Evolutionary conservation across 371 early-diverging fungal genomes (phyloP).

Genomic region (Lichtheimia ornata): DNA sequence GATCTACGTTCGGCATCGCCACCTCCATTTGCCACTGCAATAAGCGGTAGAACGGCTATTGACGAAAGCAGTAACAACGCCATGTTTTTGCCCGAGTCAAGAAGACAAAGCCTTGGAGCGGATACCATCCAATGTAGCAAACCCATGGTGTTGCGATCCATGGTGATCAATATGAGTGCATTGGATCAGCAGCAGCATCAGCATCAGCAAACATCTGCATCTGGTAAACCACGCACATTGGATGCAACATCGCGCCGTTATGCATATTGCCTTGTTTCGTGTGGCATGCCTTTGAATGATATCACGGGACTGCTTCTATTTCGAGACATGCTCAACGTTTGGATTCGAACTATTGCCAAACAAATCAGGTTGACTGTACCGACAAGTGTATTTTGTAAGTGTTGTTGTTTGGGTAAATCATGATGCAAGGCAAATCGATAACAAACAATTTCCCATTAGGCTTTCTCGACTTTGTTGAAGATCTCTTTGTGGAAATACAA

Average conservation of each 20-base stretch:
- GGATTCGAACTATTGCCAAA: slow-evolving; percentile 54
- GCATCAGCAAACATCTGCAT: background rate
- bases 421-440: background rate
- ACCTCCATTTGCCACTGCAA: background rate
- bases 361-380: slow-evolving; percentile 49
- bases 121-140: no score
- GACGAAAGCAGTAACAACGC: no score
- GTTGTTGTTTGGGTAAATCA: no score
- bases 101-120: no score
- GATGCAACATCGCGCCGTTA: slow-evolving; percentile 55
- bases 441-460: background rate
- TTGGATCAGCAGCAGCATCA: background rate
- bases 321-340: slow-evolving; percentile 57
- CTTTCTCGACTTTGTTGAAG: slow-evolving; percentile 13
- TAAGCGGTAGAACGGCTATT: background rate
- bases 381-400: slow-evolving; percentile 56
- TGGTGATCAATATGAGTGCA: no score
- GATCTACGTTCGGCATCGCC: background rate
- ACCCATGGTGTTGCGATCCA: no score
- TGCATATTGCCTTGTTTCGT: slow-evolving; percentile 54
- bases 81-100: no score
- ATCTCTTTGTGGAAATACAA: slow-evolving; percentile 10
- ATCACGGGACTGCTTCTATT: slow-evolving; percentile 33
- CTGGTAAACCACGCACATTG: slow-evolving; percentile 52
- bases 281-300: slow-evolving; percentile 21